Evolutionary conservation across 2,329 filamentous ascomycete genomes (phyloP).

Genomic region (Thielaviopsis cerberus): DNA sequence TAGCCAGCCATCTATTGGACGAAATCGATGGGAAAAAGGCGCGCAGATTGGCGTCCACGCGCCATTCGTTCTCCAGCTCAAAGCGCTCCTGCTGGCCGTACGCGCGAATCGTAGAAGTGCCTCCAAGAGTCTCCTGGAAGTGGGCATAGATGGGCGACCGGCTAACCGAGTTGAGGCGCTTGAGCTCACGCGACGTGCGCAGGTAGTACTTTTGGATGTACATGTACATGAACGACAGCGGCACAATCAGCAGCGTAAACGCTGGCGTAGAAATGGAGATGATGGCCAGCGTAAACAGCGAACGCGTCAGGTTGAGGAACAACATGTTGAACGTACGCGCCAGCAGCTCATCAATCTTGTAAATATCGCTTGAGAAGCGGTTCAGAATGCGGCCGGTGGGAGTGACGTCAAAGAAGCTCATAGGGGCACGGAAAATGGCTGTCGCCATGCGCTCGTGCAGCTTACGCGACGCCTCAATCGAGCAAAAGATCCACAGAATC

Average conservation of each 20-base stretch:
- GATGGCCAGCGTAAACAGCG: no score
- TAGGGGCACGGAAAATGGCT: conserved; percentile 87
- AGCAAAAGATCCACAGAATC: conserved; percentile 98
- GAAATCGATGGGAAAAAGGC: conserved; percentile 94
- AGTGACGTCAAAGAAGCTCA: conserved; percentile 98
- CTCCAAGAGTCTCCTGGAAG: conserved; percentile 91
- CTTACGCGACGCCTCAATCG: conserved; percentile 93
- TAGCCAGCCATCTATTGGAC: conserved; percentile 82
- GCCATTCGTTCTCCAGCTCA: conserved; percentile 87
- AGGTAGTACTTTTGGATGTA: conserved; percentile 96
- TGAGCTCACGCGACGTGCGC: conserved; percentile 85
- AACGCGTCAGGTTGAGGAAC: conserved; percentile 57
- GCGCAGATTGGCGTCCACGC: conserved; percentile 80
- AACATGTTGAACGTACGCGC: conserved; percentile 97
- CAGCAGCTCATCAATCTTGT: conserved; percentile 76
- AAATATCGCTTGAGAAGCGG: conserved; percentile 74
- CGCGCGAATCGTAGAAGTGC: conserved; percentile 85
- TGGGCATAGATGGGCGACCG: conserved; percentile 94
- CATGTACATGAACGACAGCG: conserved; percentile 63
- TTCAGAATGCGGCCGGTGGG: conserved; percentile 93
- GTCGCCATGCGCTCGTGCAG: conserved; percentile 94
- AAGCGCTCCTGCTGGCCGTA: conserved; percentile 82
- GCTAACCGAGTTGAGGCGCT: conserved; percentile 85
- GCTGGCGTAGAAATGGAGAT: no score
- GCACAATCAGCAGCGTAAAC: conserved; percentile 66